phyloP scores from a whole-genome alignment of 2,329 filamentous ascomycete species.

The Fusarium sublunatum region DNA sequence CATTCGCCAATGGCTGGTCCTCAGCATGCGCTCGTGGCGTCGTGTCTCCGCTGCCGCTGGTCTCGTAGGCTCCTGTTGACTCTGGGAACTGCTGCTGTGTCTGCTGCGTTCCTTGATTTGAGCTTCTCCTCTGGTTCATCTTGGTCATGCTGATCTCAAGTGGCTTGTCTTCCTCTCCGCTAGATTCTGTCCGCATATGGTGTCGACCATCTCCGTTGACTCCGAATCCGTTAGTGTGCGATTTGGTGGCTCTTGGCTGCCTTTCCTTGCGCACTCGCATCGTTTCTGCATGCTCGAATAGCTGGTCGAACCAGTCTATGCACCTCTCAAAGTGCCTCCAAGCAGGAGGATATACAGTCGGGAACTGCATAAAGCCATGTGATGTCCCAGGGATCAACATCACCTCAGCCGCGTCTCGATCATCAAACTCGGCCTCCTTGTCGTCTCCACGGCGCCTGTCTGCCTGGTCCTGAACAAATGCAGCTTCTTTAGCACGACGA shows the following conservation, averaged over 20 bases:
- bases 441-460: slow-evolving; percentile 17
- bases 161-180: slow-evolving; percentile 82
- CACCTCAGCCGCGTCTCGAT: slow-evolving; percentile 70
- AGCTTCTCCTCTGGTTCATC: slow-evolving; percentile 52
- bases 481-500: slow-evolving; percentile 78
- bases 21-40: slow-evolving; percentile 25
- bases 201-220: slow-evolving; percentile 45
- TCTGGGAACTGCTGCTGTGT: slow-evolving; percentile 17
- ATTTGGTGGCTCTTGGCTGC: slow-evolving; percentile 16
- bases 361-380: slow-evolving; percentile 95
- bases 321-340: slow-evolving; percentile 88
- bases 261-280: slow-evolving; percentile 47
- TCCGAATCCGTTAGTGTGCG: slow-evolving; percentile 22
- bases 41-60: slow-evolving; percentile 36
- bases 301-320: slow-evolving; percentile 82
- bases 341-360: slow-evolving; percentile 85
- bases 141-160: slow-evolving; percentile 81
- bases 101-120: slow-evolving; percentile 32
- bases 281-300: slow-evolving; percentile 69
- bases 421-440: slow-evolving; percentile 53
- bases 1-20: slow-evolving; percentile 32
- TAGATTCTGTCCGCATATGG: slow-evolving; percentile 64
- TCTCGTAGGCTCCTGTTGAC: slow-evolving; percentile 25
- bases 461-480: slow-evolving; percentile 31
- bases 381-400: slow-evolving; percentile 87